phyloP scores from a whole-genome alignment of 78 protist genomes.

The Ministeria vibrans region DNA sequence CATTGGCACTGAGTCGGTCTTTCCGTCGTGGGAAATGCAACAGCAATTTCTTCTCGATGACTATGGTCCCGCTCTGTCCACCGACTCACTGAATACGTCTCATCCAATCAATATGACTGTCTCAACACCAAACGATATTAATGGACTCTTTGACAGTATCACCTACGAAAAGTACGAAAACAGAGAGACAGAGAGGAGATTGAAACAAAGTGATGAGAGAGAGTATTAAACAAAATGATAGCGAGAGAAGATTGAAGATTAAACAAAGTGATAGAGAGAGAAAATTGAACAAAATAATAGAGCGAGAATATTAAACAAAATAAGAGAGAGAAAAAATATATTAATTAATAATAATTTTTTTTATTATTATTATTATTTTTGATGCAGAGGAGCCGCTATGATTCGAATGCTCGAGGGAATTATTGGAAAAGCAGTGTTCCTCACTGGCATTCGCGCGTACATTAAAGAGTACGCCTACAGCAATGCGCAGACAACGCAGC shows the following conservation, averaged over 20 bases:
- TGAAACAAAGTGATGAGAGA: neutral
- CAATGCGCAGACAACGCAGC: neutral
- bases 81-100: constrained; percentile 23
- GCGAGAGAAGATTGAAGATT: neutral
- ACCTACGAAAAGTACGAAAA: constrained; percentile 25
- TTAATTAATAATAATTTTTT: no score
- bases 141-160: constrained; percentile 43
- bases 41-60: constrained; percentile 3
- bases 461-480: neutral
- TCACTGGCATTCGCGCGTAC: neutral
- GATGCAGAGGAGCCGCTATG: no score
- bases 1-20: constrained; percentile 17
- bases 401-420: no score
- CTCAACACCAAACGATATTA: constrained; percentile 7
- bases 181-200: neutral
- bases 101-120: constrained; percentile 35
- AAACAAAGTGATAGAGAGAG: neutral
- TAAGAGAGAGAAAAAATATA: neutral
- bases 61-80: constrained; percentile 3
- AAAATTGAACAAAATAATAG: no score
- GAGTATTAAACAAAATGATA: neutral
- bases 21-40: constrained; percentile 45
- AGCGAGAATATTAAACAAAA: neutral
- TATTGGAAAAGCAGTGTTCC: neutral
- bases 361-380: neutral